Base-by-base conservation (phyloP, 345 rosid species). In the Salix purpurea region DNA sequence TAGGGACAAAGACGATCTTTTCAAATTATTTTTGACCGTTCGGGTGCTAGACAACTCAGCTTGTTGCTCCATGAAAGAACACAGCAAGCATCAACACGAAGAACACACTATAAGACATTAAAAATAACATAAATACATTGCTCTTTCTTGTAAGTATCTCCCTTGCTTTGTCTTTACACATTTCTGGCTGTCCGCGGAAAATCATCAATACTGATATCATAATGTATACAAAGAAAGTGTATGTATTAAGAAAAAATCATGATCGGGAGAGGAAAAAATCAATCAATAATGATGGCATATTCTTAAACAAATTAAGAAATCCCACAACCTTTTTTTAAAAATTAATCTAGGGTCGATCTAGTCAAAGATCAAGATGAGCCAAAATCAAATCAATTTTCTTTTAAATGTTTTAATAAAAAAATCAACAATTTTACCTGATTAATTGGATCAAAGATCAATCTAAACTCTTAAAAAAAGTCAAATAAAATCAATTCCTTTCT, bases 41-140 rank as follows among this genome's bases (percentile, higher is more conserved):
- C 71, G 85, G 85, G 76, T 75, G 84, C 82, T 73, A 79, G 73
- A 85, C 89, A 85, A 79, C 89, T 87, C 85, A 83, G 67, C 75
- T 66, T 81, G 82, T 67, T 67, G 46, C 72, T 30, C 71, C 46
- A 74, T 70, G 56, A 37, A 52, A 71, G 13, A 71, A 61, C 8
- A 32, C 7, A 62, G n/a, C 21, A 61, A 44, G n/a, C 5, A 42
- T 28, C 15, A 40, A 26, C 15, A 58, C 28, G 68, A 50, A 46
- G 37, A n/a, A 15, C 23, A 7, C 46, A 18, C 6, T 18, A 13
- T 12, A n/a, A 12, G 62, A n/a, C 26, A 39, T 6, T 34, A 15
- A 46, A 42, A 39, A 40, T 42, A 26, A 13, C 5, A 46, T 28
- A 28, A 21, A 52, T 71, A 30, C 2, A 32, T 71, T n/a, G n/a